Evolutionary conservation across 2,329 filamentous ascomycete species (phyloP), one percentile per base, ranked within the genome.

Genomic region (Xylaria multiplex): DNA sequence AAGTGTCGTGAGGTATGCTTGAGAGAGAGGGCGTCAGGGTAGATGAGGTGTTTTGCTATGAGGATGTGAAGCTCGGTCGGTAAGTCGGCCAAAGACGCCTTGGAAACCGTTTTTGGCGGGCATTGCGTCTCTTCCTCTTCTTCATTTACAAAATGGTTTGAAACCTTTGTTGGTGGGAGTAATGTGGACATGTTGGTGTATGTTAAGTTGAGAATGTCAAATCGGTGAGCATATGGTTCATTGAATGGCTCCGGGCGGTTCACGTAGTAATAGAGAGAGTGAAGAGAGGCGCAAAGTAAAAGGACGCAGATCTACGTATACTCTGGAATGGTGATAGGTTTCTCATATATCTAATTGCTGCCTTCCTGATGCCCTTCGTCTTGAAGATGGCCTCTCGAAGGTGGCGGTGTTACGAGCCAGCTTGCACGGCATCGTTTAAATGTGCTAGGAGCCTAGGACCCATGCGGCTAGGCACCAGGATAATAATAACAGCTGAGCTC

Each of bases 21-120:
- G 16, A 92, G 79, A 0, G 89, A 90, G 1, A 92, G 82, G 0
- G 90, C 90, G 68, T 93, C 90, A 0, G 90, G 90, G 67, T 92
- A 92, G 37, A 84, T 84, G 65, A 92, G 86, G 60, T 86, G 80
- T 11, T 81, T 75, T 37, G 86, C 81, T 62, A 92, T 88, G 56
- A 87, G 82, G 1, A 90, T 75, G 70, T 91, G 90, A n/a, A 92
- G 81, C 72, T 93, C 90, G 0, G 87, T 81, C 1, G 90, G 90
- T 2, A 92, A 80, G 16, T 78, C 77, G 75, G 83, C 80, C 40
- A 90, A 73, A n/a, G 73, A 66, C 27, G 59, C 66, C n/a, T 27
- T 57, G 6, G 59, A 46, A 37, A 14, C 32, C 11, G 43, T 40
- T 13, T 49, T 48, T n/a, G 42, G 11, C 19, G 14, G 22, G n/a